Base-by-base conservation (phyloP, 2,329 filamentous ascomycete species). In the Curvularia spicifera region DNA sequence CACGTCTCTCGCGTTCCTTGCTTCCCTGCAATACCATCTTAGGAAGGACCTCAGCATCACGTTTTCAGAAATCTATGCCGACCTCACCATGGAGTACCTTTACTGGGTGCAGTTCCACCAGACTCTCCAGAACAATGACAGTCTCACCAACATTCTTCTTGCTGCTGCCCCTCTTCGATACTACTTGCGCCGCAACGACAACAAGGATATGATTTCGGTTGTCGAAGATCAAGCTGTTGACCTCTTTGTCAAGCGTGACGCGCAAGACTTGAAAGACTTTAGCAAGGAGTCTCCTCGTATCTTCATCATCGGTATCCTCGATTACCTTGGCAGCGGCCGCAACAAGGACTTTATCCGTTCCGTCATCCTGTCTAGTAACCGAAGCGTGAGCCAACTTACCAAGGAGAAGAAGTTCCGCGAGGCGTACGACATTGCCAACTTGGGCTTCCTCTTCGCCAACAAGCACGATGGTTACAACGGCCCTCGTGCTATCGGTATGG, bases 21-120 rank as follows among this genome's bases (percentile, higher is more conserved):
- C 80, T 18, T 78, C 81, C 53, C 68, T 82, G 1, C 78, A 82
- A 64, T 77, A 80, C 46, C 76, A 76, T 5, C 63, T 81, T 12
- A 78, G 75, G 13, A 78, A 64, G 45, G 67, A 73, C 18, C 56
- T 81, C 50, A 78, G 78, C 43, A 59, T 71, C 7, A 72, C 68
- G 4, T 74, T 81, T 50, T 76, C 80, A 4, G 72, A 79, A 35
- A 67, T 82, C 48, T 79, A 79, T 22, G 78, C 80, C 0, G 76
- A 81, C 60, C 74, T 81, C 59, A 74, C 76, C 5, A 71, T 70
- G 51, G 70, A 77, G 44, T 74, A 76, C 57, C 68, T 75, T 29
- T 71, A 72, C 60, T 74, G 71, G 53, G 70, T 73, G 59, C 63
- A 70, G 28, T 74, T 74, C 53, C 65, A 69, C 54, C 60, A 62